Evolutionary conservation across 1,284 basidiomycete species (phyloP).

Genomic region (Inonotus obliquus): DNA sequence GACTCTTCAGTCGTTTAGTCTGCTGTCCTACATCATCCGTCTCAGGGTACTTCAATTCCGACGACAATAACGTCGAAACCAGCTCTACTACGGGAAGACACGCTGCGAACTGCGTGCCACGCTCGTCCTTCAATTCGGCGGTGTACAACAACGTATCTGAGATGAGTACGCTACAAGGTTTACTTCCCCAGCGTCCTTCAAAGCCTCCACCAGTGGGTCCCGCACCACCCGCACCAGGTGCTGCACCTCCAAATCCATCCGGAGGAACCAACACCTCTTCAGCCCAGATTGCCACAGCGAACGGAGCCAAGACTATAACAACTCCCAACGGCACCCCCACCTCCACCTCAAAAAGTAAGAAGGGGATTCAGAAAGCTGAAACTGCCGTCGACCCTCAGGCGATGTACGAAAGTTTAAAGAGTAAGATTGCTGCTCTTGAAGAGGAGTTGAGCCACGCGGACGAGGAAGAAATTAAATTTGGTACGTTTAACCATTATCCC

Average conservation of each 20-base stretch:
- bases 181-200: constrained; percentile 9
- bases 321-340: constrained; percentile 16
- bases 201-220: constrained; percentile 15
- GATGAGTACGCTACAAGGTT: constrained; percentile 4
- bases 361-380: constrained; percentile 62
- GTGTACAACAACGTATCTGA: not conserved
- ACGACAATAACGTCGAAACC: not conserved
- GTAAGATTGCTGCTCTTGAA: constrained; percentile 76
- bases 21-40: not conserved
- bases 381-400: constrained; percentile 69
- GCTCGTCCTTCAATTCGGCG: not conserved
- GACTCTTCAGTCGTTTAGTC: not conserved
- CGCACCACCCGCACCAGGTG: constrained; percentile 6
- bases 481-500: constrained; percentile 31
- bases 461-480: constrained; percentile 71
- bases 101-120: not conserved
- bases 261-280: not conserved
- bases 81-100: not conserved
- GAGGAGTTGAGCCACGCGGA: constrained; percentile 80
- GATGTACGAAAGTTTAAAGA: constrained; percentile 83
- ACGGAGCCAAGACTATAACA: constrained; percentile 8
- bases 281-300: not conserved
- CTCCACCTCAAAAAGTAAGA: constrained; percentile 38
- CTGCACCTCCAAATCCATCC: constrained; percentile 7
- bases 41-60: not conserved